Evolutionary conservation across 768 basidiomycete species (phyloP).

Genomic region (Solioccasus polychromus): DNA sequence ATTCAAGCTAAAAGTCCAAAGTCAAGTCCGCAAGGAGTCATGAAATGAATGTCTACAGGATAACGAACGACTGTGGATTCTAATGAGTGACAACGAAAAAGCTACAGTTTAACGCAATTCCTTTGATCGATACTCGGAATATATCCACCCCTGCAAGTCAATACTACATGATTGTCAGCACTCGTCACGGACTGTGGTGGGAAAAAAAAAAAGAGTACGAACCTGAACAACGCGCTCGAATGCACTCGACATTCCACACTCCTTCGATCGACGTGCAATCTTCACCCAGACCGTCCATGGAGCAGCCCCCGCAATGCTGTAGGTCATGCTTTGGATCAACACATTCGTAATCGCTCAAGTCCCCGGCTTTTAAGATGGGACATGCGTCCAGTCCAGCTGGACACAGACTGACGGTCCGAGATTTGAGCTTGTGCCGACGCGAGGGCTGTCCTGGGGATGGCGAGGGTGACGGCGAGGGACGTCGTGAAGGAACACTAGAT

Average conservation of each 20-base stretch:
- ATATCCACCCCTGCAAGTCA: constrained; percentile 16
- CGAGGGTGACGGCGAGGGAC: constrained; percentile 43
- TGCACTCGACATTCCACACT: constrained; percentile 71
- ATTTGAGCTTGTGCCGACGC: constrained; percentile 32
- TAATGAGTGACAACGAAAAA: background rate
- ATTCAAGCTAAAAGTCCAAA: too few species aligned
- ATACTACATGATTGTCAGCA: constrained; percentile 5
- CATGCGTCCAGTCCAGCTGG: constrained; percentile 55
- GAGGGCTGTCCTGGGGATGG: constrained; percentile 17
- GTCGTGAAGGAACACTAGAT: constrained; percentile 20
- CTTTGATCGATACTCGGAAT: constrained; percentile 12
- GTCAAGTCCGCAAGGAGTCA: too few species aligned
- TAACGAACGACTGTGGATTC: background rate
- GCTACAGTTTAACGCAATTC: constrained; percentile 11
- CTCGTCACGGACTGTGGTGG: background rate
- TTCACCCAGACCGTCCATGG: constrained; percentile 56
- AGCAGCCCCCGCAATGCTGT: constrained; percentile 75
- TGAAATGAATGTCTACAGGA: background rate
- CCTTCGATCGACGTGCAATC: constrained; percentile 70
- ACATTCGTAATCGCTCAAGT: constrained; percentile 53
- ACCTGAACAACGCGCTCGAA: constrained; percentile 52
- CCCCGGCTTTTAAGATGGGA: constrained; percentile 43
- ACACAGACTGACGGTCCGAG: constrained; percentile 44
- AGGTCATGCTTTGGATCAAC: constrained; percentile 62
- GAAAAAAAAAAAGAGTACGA: too few species aligned